Evolutionary conservation across 345 rosid species (phyloP).

Genomic region (Jatropha curcas): DNA sequence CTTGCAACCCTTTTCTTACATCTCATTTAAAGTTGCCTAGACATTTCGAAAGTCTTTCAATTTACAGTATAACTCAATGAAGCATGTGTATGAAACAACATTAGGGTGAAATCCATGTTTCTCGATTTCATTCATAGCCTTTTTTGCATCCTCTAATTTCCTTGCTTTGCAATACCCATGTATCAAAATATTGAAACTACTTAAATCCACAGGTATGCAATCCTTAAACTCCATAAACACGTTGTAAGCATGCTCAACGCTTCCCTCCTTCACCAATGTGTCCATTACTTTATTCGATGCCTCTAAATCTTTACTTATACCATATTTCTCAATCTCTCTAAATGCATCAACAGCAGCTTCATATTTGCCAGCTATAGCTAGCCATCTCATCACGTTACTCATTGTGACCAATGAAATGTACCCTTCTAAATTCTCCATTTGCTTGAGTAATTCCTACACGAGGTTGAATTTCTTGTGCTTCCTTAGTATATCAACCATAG

Average conservation of each 20-base stretch:
- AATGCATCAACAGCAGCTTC: constrained; percentile 63
- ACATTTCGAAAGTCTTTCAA: constrained; percentile 73
- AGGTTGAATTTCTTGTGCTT: constrained; percentile 52
- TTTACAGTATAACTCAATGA: constrained; percentile 61
- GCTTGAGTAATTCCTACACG: constrained; percentile 64
- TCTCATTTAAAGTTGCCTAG: constrained; percentile 55
- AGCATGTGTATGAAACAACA: constrained; percentile 65
- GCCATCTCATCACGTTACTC: constrained; percentile 66
- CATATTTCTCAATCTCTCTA: constrained; percentile 51
- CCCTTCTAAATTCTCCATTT: constrained; percentile 47
- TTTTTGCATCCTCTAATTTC: constrained; percentile 55
- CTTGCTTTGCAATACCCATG: constrained; percentile 81
- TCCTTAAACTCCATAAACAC: constrained; percentile 49
- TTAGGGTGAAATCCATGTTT: constrained; percentile 47
- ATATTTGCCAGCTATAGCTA: constrained; percentile 56
- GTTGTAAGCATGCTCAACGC: constrained; percentile 63
- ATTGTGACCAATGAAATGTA: constrained; percentile 59
- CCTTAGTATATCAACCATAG: constrained; percentile 72
- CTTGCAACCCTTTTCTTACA: constrained; percentile 57
- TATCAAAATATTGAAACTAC: constrained; percentile 61
- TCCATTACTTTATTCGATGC: constrained; percentile 68
- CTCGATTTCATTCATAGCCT: constrained; percentile 57
- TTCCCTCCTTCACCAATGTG: constrained; percentile 69
- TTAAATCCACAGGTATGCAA: constrained; percentile 29
- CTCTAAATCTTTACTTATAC: constrained; percentile 43